Evolutionary conservation across 352 stramenopile genomes (phyloP), one percentile per base, ranked within the genome.

Genomic region (Phytophthora foliorum): DNA sequence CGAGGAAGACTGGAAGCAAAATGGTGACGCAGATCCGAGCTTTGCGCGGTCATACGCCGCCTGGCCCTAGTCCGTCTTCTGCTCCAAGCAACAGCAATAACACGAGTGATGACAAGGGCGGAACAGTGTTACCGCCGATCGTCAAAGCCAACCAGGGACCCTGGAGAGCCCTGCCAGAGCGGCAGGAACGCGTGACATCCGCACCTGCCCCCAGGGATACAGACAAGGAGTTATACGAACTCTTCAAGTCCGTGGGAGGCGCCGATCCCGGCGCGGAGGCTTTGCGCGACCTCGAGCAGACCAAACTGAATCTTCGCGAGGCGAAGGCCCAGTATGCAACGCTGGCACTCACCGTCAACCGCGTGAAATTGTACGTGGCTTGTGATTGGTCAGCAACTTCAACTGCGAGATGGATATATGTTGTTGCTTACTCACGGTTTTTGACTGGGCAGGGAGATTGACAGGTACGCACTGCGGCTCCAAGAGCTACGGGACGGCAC

Each of bases 181-280:
- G 46, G 16, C 42, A 59, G 16, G n/a, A 57, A n/a, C 31, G 38
- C 3, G 41, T 19, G 16, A 25, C 55, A 52, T 21, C 54, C 29
- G 22, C 39, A 10, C 14, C 25, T 41, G 10, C 42, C 14, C 11
- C 24, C 32, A 19, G 32, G 31, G 31, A 66, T 57, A 82, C 52
- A 34, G 78, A 91, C 44, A 90, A 91, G 54, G 73, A 86, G 50
- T 72, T 91, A 11, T 87, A 84, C 34, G 70, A 85, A n/a, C 46
- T 53, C 22, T 91, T 91, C 59, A 84, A 80, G 57, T 48, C 71
- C 7, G 19, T 70, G 42, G 60, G 53, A 50, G 67, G 60, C 14
- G 54, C 60, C 6, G 44, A 78, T 31, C 74, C 76, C 4, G 65
- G 68, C 16, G 70, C 78, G 6, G 82, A 89, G 58, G 80, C 81